Evolutionary conservation across 768 basidiomycete species (phyloP).

Genomic region (Pisolithus sp.): DNA sequence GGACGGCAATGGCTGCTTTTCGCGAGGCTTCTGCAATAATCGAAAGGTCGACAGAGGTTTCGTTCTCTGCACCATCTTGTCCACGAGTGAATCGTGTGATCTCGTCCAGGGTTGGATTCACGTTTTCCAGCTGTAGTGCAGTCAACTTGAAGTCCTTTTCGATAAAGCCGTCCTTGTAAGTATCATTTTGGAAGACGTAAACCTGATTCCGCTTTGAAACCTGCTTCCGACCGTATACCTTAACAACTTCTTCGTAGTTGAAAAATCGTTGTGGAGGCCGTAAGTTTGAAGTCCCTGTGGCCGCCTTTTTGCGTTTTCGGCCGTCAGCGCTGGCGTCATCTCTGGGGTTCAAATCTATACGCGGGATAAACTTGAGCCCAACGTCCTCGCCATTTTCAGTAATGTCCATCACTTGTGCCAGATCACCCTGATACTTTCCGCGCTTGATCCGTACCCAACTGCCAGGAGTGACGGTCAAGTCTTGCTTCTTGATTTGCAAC

Average conservation of each 20-base stretch:
- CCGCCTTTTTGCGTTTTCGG: conserved; percentile 73
- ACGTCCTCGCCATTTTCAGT: conserved; percentile 92
- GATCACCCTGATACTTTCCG: conserved; percentile 89
- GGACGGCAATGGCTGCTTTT: conserved; percentile 83
- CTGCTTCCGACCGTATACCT: conserved; percentile 73
- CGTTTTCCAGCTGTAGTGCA: conserved; percentile 74
- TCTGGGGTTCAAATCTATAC: conserved; percentile 90
- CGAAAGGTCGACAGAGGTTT: conserved; percentile 75
- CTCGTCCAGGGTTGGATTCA: conserved; percentile 94
- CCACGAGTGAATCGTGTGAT: conserved; percentile 84
- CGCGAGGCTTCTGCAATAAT: conserved; percentile 89
- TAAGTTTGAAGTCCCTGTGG: conserved; percentile 43
- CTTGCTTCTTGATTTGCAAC: conserved; percentile 93
- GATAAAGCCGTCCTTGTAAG: conserved; percentile 90
- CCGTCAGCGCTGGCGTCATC: conserved; percentile 65
- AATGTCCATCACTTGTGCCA: conserved; percentile 92
- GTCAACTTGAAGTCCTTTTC: conserved; percentile 91
- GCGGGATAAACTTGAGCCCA: conserved; percentile 91
- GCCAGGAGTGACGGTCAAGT: conserved; percentile 73
- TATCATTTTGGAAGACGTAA: conserved; percentile 88
- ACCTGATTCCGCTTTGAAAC: conserved; percentile 69
- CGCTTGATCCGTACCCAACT: conserved; percentile 95
- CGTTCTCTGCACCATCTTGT: conserved; percentile 62
- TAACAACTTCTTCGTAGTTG: conserved; percentile 87
- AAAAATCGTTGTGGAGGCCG: conserved; percentile 91